phyloP scores from a whole-genome alignment of 768 basidiomycete genomes.

The Termitomyces sp. region DNA sequence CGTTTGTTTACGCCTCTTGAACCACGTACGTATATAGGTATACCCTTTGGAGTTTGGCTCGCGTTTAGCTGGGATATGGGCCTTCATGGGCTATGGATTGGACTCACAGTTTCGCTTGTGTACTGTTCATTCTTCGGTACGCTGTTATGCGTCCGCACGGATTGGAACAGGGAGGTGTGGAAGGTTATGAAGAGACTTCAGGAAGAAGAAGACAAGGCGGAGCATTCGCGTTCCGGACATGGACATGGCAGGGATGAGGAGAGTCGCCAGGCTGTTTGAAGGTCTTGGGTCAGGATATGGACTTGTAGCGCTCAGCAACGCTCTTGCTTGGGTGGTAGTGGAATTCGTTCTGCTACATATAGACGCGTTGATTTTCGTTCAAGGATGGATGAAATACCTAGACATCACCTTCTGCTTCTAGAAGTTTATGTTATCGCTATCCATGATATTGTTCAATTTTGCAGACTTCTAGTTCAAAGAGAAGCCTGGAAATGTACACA shows the following conservation, averaged over 20 bases:
- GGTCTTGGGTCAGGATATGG: not conserved
- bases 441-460: not conserved
- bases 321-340: not conserved
- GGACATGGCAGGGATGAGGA: not conserved
- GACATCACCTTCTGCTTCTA: not conserved
- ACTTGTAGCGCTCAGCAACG: not conserved
- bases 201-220: constrained; percentile 36
- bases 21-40: constrained; percentile 34
- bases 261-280: not conserved
- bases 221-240: not conserved
- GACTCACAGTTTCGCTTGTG: constrained; percentile 64
- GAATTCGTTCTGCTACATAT: not conserved
- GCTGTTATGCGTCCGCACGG: constrained; percentile 46
- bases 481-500: too few relatives aligned
- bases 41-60: constrained; percentile 79
- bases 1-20: not conserved
- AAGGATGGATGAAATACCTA: not conserved
- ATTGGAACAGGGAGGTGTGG: constrained; percentile 68
- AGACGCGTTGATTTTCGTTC: not conserved
- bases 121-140: constrained; percentile 53
- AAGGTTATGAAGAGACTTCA: constrained; percentile 50
- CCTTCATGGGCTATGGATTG: constrained; percentile 81
- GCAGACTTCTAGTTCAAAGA: too few relatives aligned
- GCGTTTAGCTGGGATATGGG: constrained; percentile 55
- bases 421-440: not conserved